Evolutionary conservation across 2,329 filamentous ascomycete genomes (phyloP).

Genomic region (Trichoderma breve): DNA sequence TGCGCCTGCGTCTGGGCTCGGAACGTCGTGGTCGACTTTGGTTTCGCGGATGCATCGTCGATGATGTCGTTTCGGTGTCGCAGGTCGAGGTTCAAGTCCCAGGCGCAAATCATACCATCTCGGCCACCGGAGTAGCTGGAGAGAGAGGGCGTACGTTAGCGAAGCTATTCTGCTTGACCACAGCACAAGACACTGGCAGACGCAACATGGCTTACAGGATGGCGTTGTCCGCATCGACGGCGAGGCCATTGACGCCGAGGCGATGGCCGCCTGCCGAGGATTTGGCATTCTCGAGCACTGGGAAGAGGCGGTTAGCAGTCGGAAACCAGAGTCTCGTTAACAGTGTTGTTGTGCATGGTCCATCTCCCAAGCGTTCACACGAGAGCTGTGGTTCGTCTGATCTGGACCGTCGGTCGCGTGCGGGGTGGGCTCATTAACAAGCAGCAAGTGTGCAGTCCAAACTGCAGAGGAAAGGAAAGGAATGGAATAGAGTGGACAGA

Average conservation of each 20-base stretch:
- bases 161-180: not conserved
- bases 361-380: not conserved
- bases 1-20: conserved; percentile 69
- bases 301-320: not conserved
- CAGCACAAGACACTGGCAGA: not conserved
- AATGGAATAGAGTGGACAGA: not conserved
- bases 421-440: conserved; percentile 15
- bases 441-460: not conserved
- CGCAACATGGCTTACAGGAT: conserved; percentile 67
- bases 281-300: conserved; percentile 60
- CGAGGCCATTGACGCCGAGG: conserved; percentile 91
- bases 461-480: not conserved
- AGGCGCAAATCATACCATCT: conserved; percentile 93
- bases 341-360: not conserved
- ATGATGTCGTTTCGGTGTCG: conserved; percentile 33
- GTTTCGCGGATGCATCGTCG: conserved; percentile 31
- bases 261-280: conserved; percentile 74
- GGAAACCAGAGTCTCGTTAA: not conserved
- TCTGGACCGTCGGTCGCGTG: conserved; percentile 18
- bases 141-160: not conserved
- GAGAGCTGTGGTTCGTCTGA: not conserved
- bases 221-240: conserved; percentile 76
- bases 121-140: conserved; percentile 88
- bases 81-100: conserved; percentile 79
- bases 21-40: conserved; percentile 54